These are phyloP conservation scores for Euphorbia celastroides DNA, from an alignment of 441 rosid genomes.

Conservation along the genomic window DNA sequence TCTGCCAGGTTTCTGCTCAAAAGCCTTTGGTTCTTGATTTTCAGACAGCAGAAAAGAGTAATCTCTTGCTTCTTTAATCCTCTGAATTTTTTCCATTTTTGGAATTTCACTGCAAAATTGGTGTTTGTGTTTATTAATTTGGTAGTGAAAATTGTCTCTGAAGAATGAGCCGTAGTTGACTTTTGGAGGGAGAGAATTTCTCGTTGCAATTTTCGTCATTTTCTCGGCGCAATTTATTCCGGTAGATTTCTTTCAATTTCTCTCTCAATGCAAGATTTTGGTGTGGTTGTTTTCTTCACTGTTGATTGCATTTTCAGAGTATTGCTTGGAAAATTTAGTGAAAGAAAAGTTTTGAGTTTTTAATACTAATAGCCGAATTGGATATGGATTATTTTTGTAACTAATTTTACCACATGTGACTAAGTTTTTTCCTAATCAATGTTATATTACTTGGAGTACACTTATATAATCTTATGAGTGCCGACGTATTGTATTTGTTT, in stretches of 20 bases:
- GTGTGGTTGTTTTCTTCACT: neutral
- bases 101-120: neutral
- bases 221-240: neutral
- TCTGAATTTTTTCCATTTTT: neutral
- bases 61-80: constrained; percentile 8
- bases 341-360: too few relatives aligned
- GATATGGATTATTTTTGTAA: too few relatives aligned
- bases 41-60: constrained; percentile 1
- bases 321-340: too few relatives aligned
- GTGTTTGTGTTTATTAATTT: neutral
- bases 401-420: too few relatives aligned
- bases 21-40: neutral
- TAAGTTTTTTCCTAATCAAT: too few relatives aligned
- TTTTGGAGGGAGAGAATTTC: neutral
- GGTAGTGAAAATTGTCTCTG: neutral
- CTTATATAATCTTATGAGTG: too few relatives aligned
- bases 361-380: too few relatives aligned
- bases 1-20: too few relatives aligned
- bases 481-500: too few relatives aligned
- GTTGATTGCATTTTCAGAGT: too few relatives aligned
- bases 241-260: constrained; percentile 1
- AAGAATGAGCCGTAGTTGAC: neutral
- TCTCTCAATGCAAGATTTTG: neutral
- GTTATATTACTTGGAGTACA: too few relatives aligned
- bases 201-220: neutral